Base-by-base conservation (phyloP, 2,329 filamentous ascomycete species). In the Periconia macrospinosa region DNA sequence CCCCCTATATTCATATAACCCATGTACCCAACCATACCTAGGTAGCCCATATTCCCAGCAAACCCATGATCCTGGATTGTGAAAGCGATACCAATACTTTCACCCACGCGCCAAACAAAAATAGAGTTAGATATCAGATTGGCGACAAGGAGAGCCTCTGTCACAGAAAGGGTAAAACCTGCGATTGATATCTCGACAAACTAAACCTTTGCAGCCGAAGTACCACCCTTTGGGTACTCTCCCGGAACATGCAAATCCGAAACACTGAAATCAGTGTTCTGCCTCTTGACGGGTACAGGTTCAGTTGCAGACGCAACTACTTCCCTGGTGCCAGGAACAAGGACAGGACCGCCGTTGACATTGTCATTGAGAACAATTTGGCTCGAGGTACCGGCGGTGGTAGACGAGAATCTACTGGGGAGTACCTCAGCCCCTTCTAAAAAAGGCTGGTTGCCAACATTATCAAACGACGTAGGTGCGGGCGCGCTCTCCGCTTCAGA, bases 181-280 rank as follows among this genome's bases (percentile, higher is more conserved):
- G 23, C 23, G 23, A 5, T 3, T 8, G 8, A 27, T 3, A 27
- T 8, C 23, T 8, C 23, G 5, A 37, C 6, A 37, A 13, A n/a
- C 33, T 37, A 37, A 43, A 18, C 13, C 18, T 30, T 41, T 20
- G 27, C 17, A 18, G 27, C 15, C 18, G 14, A 6, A 43, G 47
- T n/a, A 5, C n/a, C 40, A 14, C n/a, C 40, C 46, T 61, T 68
- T 0, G 86, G 86, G 66, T 81, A 91, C 60, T 87, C 81, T 11
- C 88, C 88, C 3, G 88, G 88, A 17, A 91, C 82, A 65, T 89
- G 86, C 47, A 91, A 73, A 65, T 87, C 82, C 50, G 85, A 86
- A 43, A 89, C 83, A 27, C 73, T 78, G 23, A 79, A 66, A 56
- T 78, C 76, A 6, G 79, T 81, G 48, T 79, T 71, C 41, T 78